These are phyloP conservation scores for Gamsiella multidivaricata DNA, from an alignment of 192 early-diverging fungal genomes.

Conservation along the genomic window DNA sequence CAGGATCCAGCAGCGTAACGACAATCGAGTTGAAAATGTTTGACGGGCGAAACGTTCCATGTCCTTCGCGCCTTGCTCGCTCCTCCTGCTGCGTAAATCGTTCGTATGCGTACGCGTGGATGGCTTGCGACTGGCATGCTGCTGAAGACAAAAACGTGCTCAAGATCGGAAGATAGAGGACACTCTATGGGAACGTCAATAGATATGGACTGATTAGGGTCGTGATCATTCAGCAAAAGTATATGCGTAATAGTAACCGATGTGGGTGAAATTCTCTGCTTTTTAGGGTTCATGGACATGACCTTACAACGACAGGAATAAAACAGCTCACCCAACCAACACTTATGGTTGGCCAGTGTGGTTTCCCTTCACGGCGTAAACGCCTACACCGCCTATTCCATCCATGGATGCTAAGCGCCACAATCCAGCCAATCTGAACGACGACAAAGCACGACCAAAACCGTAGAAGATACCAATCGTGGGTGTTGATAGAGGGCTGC, in stretches of 20 bases:
- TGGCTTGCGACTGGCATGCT: conserved; percentile 43
- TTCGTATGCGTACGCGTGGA: conserved; percentile 39
- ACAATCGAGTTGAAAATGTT: conserved; percentile 10
- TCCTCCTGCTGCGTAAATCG: conserved; percentile 13
- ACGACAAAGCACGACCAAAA: conserved; percentile 58
- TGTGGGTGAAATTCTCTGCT: no score
- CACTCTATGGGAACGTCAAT: conserved; percentile 37
- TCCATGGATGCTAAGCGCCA: conserved; percentile 56
- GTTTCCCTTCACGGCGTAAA: conserved; percentile 22
- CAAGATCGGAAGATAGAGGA: conserved; percentile 58
- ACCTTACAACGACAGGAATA: conserved; percentile 57
- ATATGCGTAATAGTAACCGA: no score
- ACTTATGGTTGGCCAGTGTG: conserved; percentile 48
- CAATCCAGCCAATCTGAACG: conserved; percentile 44
- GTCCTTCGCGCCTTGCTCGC: conserved; percentile 7
- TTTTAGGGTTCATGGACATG: background rate
- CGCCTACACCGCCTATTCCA: conserved; percentile 55
- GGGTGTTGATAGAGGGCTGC: conserved; percentile 62
- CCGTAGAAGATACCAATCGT: conserved; percentile 62
- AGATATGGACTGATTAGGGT: background rate
- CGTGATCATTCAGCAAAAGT: background rate
- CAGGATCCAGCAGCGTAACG: conserved; percentile 29
- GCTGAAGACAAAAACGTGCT: conserved; percentile 49
- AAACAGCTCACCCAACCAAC: conserved; percentile 63
- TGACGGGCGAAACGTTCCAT: background rate